Conservation (phyloP, 257 asterid species). For the Plantago major region DNA sequence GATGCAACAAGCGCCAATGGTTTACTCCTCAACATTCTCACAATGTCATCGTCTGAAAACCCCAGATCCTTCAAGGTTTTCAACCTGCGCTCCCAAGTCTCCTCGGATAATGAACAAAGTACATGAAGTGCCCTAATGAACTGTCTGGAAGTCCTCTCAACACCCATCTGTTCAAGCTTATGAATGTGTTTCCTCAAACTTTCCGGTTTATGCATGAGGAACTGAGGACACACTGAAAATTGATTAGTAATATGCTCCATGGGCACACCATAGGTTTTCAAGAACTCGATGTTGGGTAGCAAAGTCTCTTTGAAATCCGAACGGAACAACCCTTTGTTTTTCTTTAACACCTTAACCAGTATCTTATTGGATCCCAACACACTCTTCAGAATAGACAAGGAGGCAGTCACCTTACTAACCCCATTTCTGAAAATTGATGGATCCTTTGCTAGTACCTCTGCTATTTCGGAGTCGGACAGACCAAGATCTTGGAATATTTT, state of each 20-base stretch:
- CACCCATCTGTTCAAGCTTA: conserved; percentile 31
- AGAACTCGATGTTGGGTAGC: conserved; percentile 31
- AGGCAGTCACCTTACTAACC: conserved; percentile 14
- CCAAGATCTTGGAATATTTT: conserved; percentile 37
- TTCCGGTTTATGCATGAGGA: conserved; percentile 27
- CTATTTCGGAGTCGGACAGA: conserved; percentile 21
- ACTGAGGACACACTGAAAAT: conserved; percentile 21
- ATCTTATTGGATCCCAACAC: conserved; percentile 27
- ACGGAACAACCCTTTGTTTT: conserved; percentile 21
- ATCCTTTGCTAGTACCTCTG: conserved; percentile 21
- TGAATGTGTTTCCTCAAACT: conserved; percentile 20
- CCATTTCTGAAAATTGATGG: conserved; percentile 27
- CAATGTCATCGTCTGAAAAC: conserved; percentile 17
- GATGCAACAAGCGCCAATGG: conserved; percentile 17
- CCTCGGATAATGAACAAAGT: conserved; percentile 15
- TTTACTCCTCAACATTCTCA: conserved; percentile 10
- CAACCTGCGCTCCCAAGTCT: conserved; percentile 21
- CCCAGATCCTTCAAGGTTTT: conserved; percentile 16
- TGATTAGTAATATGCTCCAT: conserved; percentile 14
- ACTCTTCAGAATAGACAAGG: conserved; percentile 22
- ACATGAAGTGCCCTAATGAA: conserved; percentile 20
- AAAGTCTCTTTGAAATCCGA: conserved; percentile 29
- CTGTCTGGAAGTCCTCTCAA: conserved; percentile 16
- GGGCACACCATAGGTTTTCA: conserved; percentile 37
- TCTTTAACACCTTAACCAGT: conserved; percentile 23